Conservation (phyloP, 805 yeast species). For the Barnettozyma californica region DNA sequence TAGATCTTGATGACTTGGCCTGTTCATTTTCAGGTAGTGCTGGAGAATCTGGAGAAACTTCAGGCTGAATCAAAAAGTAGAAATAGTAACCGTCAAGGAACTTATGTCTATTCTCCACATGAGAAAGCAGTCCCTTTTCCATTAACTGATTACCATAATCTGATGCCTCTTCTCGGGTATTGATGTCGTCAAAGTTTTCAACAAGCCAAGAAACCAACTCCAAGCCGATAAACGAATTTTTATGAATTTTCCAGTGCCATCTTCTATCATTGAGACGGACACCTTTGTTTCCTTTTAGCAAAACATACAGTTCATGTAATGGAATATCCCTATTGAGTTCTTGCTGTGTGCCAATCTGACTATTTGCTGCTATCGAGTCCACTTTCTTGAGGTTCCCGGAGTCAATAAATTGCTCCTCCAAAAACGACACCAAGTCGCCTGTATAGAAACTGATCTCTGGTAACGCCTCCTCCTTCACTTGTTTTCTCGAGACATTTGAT, state of each 20-base stretch:
- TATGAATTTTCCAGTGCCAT: slow-evolving; percentile 85
- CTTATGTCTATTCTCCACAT: slow-evolving; percentile 77
- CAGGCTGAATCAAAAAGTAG: slow-evolving; percentile 46
- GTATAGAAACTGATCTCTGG: slow-evolving; percentile 87
- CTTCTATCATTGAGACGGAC: slow-evolving; percentile 68
- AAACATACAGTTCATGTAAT: slow-evolving; percentile 50
- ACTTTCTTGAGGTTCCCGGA: slow-evolving; percentile 3
- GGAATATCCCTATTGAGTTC: slow-evolving; percentile 47
- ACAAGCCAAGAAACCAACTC: slow-evolving; percentile 84
- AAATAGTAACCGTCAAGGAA: slow-evolving; percentile 92
- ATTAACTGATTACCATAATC: slow-evolving; percentile 73
- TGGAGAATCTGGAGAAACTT: background rate
- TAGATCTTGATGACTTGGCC: slow-evolving; percentile 8
- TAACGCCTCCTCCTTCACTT: slow-evolving; percentile 41
- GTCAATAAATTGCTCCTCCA: slow-evolving; percentile 37
- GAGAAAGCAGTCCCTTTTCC: slow-evolving; percentile 67
- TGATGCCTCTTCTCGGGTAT: slow-evolving; percentile 78
- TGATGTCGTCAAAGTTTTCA: slow-evolving; percentile 72
- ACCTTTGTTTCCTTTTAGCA: slow-evolving; percentile 62
- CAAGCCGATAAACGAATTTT: slow-evolving; percentile 76
- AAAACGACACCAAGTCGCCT: slow-evolving; percentile 68
- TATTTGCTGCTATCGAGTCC: slow-evolving; percentile 8
- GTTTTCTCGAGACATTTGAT: slow-evolving; percentile 21
- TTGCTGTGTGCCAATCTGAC: slow-evolving; percentile 11
- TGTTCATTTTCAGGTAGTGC: background rate